Evolutionary conservation across 306 rosid genomes (phyloP).

Genomic region (Cicer yamashitae): DNA sequence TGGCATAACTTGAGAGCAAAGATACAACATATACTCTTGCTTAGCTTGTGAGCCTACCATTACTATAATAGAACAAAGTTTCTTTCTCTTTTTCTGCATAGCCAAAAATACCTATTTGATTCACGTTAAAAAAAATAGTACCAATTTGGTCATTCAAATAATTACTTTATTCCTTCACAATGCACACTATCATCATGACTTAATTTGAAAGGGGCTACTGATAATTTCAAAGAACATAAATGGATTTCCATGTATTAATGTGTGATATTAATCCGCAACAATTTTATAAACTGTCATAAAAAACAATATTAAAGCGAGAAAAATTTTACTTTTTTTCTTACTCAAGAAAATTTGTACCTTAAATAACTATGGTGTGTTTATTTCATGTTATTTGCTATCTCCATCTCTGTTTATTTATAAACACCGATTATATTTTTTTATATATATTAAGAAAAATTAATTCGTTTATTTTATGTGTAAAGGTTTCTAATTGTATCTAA

Average conservation of each 20-base stretch:
- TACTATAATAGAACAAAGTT: slow-evolving; percentile 35
- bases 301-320: no score
- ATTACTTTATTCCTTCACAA: slow-evolving; percentile 26
- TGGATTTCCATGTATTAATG: not conserved
- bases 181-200: slow-evolving; percentile 15
- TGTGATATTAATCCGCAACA: not conserved
- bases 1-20: slow-evolving; percentile 50
- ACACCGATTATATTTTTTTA: no score
- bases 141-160: not conserved
- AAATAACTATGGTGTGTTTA: no score
- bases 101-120: slow-evolving; percentile 17
- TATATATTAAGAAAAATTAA: no score
- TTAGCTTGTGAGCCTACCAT: slow-evolving; percentile 33
- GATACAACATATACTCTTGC: slow-evolving; percentile 27
- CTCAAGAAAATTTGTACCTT: not conserved
- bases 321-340: no score
- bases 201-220: not conserved
- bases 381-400: no score
- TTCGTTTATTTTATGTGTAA: no score
- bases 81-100: slow-evolving; percentile 22
- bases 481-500: no score
- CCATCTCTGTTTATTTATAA: no score
- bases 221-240: slow-evolving; percentile 13
- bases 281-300: no score
- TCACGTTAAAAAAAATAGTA: not conserved